Conservation (phyloP, 768 basidiomycete genomes). For the Porpolomopsis calyptriformis region DNA sequence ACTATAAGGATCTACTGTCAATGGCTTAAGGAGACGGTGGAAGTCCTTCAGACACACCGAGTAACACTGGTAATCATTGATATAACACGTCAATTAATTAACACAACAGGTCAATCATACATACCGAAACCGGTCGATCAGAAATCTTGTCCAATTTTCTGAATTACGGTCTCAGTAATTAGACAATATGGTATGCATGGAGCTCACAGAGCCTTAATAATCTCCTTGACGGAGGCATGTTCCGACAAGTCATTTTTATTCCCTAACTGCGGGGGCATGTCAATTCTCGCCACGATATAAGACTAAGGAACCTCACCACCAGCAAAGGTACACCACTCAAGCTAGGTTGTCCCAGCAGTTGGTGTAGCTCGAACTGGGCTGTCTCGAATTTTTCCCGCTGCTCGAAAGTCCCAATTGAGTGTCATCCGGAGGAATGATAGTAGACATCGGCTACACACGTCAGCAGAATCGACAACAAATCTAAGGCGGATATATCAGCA, state of each 20-base stretch:
- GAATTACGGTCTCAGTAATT: not conserved
- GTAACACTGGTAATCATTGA: constrained; percentile 46
- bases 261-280: constrained; percentile 45
- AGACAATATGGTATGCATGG: constrained; percentile 1
- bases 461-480: constrained; percentile 86
- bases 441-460: constrained; percentile 39
- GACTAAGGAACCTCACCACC: constrained; percentile 44
- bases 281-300: not conserved
- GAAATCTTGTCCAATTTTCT: constrained; percentile 74
- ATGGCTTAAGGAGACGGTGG: no score
- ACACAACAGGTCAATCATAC: constrained; percentile 26
- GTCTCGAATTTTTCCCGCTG: constrained; percentile 77
- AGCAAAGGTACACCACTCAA: constrained; percentile 68
- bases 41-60: no score
- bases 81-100: constrained; percentile 3
- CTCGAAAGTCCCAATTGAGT: constrained; percentile 5
- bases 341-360: constrained; percentile 55
- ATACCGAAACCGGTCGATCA: constrained; percentile 75
- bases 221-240: constrained; percentile 69
- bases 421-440: not conserved
- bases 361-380: constrained; percentile 75
- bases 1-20: no score
- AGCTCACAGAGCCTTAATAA: constrained; percentile 67
- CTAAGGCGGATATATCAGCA: constrained; percentile 27
- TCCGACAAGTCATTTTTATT: constrained; percentile 86